Base-by-base conservation (phyloP, 768 basidiomycete genomes). In the Panaeolus papilionaceus region DNA sequence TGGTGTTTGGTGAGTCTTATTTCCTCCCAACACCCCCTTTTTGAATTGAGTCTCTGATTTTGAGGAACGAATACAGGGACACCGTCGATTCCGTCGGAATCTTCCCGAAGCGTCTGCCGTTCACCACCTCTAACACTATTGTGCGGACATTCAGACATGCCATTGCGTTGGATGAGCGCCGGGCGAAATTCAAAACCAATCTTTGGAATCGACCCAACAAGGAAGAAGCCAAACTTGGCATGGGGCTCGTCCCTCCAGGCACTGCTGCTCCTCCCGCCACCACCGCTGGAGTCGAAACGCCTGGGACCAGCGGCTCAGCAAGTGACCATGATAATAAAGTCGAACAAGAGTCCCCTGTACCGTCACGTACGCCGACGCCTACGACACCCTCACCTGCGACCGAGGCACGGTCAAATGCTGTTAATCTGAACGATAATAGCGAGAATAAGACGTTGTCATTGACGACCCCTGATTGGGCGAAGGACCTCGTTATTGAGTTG, bases 51-150 rank as follows among this genome's bases (percentile, higher is more conserved):
- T 18, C 38, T 61, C 33, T 47, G 42, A 28, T 14, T 33, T 2
- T 49, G 10, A 42, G 1, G 37, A 45, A 14, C 26, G 39, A 5
- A 54, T 18, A 18, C 38, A 90, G 89, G 88, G 90, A 92, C 70
- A 91, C 89, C 1, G 89, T 92, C 5, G 84, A 85, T 23, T 90
- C 89, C 0, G 88, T 90, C 14, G 89, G 88, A 11, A 61, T 87
- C 45, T 77, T 88, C 63, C 82, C 83, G 2, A 81, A 81, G 33
- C 78, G 85, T 5, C 80, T 90, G 4, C 89, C 89, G 0, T 89
- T 90, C 72, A 86, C 86, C 0, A 83, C 81, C 1, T 84, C 85
- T 3, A 87, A 89, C 61, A 82, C 80, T 9, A 84, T 85, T 68
- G 85, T 89, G 49, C 81, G 81, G 4, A 83, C 85, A 18, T 89